Evolutionary conservation across 768 basidiomycete genomes (phyloP), one percentile per base, ranked within the genome.

Genomic region (Asterophora parasitica): DNA sequence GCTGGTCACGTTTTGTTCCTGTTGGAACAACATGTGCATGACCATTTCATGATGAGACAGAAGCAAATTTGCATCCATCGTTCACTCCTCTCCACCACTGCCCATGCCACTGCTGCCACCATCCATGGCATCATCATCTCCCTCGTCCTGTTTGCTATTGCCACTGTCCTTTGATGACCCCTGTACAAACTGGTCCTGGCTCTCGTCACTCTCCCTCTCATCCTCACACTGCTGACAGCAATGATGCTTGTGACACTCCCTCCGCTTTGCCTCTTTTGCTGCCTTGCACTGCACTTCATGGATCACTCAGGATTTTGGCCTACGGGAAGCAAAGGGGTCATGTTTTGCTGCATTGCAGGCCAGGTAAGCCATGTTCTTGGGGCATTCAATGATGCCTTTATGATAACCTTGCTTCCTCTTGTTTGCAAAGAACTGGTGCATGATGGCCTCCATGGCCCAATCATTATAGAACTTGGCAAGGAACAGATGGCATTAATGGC

Each of bases 371-470:
- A 44, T 60, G 45, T 57, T 52, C 11, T 43, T 36, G 7, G 58
- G 46, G 1, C 43, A 32, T 2, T 53, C 44, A n/a, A 63, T 46
- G n/a, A n/a, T 42, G 1, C 54, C 53, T 9, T 57, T 26, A 28
- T 41, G 30, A 42, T 56, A 57, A 8, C 40, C 42, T 17, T 46
- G 38, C 30, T 38, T 39, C 11, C 51, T 42, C n/a, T 52, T 52
- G 23, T 61, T 60, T 16, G 51, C 49, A 26, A 58, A 53, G 31
- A 46, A 60, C 33, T 61, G 62, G n/a, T 47, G 46, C 0, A 48
- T 48, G 6, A 63, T 41, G 8, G 51, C 56, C 27, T 63, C 52
- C 3, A 58, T 61, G 1, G 61, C 61, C 60, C 57, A 63, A 32
- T 63, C 58, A 38, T 60, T 57, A 5, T 32, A 31, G 47, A 51